Conservation (phyloP, 225 moss, liverwort and hornwort genomes). For the Sphagnum tenellum region DNA sequence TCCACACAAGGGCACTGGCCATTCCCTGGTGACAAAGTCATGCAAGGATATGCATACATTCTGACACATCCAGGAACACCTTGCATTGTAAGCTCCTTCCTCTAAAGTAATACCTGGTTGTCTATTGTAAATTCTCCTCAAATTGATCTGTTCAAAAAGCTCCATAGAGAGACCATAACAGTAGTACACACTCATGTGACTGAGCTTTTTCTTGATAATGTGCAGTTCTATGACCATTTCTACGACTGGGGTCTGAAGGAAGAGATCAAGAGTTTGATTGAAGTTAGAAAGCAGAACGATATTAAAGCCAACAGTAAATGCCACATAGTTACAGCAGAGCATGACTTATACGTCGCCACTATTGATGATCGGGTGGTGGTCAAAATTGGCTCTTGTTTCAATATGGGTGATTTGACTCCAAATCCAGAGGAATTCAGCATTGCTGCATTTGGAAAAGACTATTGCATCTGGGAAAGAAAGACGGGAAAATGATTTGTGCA, state of each 20-base stretch:
- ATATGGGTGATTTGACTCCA: slow-evolving; percentile 53
- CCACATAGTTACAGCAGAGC: slow-evolving; percentile 47
- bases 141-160: not conserved
- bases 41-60: slow-evolving; percentile 95
- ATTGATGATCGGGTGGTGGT: slow-evolving; percentile 56
- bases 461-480: slow-evolving; percentile 89
- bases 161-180: too few relatives aligned
- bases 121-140: not conserved
- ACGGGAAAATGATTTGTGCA: not conserved
- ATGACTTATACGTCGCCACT: slow-evolving; percentile 55
- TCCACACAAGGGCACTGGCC: slow-evolving; percentile 88
- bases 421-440: slow-evolving; percentile 37
- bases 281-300: slow-evolving; percentile 49
- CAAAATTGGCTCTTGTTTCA: slow-evolving; percentile 54
- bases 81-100: slow-evolving; percentile 51
- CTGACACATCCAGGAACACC: slow-evolving; percentile 82
- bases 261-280: slow-evolving; percentile 39
- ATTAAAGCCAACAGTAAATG: slow-evolving; percentile 55
- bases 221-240: slow-evolving; percentile 59
- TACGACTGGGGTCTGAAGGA: slow-evolving; percentile 72
- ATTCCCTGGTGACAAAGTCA: slow-evolving; percentile 63
- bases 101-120: too few relatives aligned
- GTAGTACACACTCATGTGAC: too few relatives aligned
- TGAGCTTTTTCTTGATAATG: not conserved
- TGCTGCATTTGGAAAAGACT: slow-evolving; percentile 57